A percentile compares a stretch with the other conserved stretches of the same genome.
phyloP scores from a whole-genome alignment of 106 monocot species.

The Cymbidium sinense region DNA sequence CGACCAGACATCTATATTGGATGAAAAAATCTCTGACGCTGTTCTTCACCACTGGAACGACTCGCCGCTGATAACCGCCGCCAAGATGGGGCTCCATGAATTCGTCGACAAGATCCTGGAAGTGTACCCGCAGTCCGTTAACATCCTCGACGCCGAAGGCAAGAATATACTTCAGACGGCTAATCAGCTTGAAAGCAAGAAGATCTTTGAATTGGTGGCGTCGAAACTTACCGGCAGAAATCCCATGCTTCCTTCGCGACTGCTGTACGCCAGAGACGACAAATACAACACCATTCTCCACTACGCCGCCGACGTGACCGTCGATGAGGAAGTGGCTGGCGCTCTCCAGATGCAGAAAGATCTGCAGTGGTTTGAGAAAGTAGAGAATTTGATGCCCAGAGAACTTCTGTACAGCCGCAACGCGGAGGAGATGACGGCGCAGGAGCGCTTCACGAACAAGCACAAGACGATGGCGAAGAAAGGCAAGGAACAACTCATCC shows the following conservation, averaged over 20 bases:
- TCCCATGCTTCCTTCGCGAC: conserved; percentile 15
- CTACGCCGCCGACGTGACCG: conserved; percentile 15
- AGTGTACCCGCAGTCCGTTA: conserved; percentile 13
- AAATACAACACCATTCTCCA: conserved; percentile 26
- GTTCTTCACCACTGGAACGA: conserved; percentile 8
- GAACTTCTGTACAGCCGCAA: conserved; percentile 28
- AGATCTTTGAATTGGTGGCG: conserved; percentile 15
- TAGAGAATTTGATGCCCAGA: conserved; percentile 20
- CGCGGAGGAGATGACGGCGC: conserved; percentile 19
- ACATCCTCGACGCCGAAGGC: background rate
- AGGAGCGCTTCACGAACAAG: conserved; percentile 22
- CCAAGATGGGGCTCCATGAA: conserved; percentile 17
- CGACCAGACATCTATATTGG: background rate
- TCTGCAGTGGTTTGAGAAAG: conserved; percentile 28
- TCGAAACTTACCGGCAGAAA: background rate
- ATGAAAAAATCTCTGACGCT: background rate
- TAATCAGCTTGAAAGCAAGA: conserved; percentile 7
- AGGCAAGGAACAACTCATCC: conserved; percentile 8
- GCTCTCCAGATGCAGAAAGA: conserved; percentile 26
- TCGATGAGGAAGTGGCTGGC: background rate
- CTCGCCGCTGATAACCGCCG: conserved; percentile 15
- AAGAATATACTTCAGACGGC: conserved; percentile 21
- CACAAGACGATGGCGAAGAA: conserved; percentile 23
- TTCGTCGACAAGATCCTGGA: conserved; percentile 16
- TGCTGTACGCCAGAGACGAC: conserved; percentile 6